Evolutionary conservation across 805 yeast species (phyloP).

Genomic region (Candida boidinii): DNA sequence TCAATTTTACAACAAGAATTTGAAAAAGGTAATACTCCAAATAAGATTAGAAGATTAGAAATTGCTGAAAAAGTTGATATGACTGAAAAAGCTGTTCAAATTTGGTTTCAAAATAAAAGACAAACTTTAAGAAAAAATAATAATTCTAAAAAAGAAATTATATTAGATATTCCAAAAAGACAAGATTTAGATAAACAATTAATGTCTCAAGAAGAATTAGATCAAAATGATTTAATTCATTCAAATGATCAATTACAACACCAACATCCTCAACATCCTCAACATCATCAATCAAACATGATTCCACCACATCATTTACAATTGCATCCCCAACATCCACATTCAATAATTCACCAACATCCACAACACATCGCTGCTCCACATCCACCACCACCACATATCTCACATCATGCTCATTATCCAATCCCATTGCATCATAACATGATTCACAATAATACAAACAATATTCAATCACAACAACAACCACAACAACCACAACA

Average conservation of each 20-base stretch:
- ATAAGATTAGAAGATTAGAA: conserved; percentile 61
- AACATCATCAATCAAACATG: conserved; percentile 4
- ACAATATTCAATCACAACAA: no score
- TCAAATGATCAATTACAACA: not conserved
- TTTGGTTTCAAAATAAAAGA: conserved; percentile 96
- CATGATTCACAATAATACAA: no score
- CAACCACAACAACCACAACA: not conserved
- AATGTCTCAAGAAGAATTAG: conserved; percentile 6
- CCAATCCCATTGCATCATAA: no score
- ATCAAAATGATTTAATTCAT: not conserved
- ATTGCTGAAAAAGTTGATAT: conserved; percentile 78
- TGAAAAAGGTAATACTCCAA: conserved; percentile 70
- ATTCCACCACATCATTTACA: conserved; percentile 9
- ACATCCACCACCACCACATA: not conserved
- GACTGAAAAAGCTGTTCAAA: conserved; percentile 97
- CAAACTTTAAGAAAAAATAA: conserved; percentile 60
- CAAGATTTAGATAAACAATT: conserved; percentile 18
- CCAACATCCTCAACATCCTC: conserved; percentile 5
- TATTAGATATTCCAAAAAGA: conserved; percentile 17
- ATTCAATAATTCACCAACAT: conserved; percentile 2
- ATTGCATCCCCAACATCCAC: conserved; percentile 6
- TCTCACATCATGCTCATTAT: no score
- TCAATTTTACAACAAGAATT: conserved; percentile 77
- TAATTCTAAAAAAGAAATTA: conserved; percentile 21
- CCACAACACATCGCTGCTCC: not conserved